Conservation (phyloP, 129 eudicot genomes). For the Centrapalus pauciflorus region DNA sequence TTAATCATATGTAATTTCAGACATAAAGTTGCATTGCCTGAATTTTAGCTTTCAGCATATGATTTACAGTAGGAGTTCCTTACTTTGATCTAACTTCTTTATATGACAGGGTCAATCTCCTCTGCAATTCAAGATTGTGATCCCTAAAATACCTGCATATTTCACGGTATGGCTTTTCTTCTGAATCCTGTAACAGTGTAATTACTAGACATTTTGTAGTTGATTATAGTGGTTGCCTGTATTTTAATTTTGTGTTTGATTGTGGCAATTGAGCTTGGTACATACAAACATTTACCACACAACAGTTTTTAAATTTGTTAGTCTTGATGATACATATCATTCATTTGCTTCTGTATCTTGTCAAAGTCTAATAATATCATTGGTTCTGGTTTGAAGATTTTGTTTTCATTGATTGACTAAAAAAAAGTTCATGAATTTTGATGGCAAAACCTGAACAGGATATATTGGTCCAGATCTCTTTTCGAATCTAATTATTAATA, state of each 20-base stretch:
- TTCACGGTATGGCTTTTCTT: constrained; percentile 63
- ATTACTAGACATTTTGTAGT: background rate
- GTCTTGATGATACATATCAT: no score
- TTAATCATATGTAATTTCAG: background rate
- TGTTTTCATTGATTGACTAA: no score
- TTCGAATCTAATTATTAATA: background rate
- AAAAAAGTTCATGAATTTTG: background rate
- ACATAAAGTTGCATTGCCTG: background rate
- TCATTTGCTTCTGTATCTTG: background rate
- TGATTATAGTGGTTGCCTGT: background rate
- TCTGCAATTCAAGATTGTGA: constrained; percentile 74
- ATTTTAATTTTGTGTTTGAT: no score
- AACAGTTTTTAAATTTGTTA: no score
- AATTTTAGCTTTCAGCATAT: background rate
- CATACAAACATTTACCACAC: no score
- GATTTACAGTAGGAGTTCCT: background rate
- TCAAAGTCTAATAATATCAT: background rate
- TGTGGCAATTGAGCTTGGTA: no score
- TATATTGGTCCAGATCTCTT: background rate
- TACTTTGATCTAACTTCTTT: background rate
- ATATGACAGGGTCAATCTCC: constrained; percentile 72
- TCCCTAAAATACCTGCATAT: constrained; percentile 93
- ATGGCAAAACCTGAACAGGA: background rate
- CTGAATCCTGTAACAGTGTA: background rate
- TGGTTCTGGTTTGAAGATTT: background rate